Percentiles rank a stretch among this genome's conserved stretches.
Conservation (phyloP, 768 basidiomycete genomes). For the Clitopilus passeckerianus region DNA sequence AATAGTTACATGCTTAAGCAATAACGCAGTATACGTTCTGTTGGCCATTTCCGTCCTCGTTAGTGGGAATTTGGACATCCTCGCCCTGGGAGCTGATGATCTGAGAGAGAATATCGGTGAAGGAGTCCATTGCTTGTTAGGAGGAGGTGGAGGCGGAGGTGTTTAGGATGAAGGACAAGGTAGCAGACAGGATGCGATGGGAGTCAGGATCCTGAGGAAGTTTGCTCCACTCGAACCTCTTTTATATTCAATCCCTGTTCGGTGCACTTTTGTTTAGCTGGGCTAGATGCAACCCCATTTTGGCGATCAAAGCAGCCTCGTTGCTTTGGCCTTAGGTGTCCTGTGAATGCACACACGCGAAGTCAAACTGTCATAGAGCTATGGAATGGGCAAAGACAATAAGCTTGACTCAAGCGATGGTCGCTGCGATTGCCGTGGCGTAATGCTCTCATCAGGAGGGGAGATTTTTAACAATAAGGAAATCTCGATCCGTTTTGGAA, state of each 20-base stretch:
- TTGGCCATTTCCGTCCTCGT: constrained; percentile 12
- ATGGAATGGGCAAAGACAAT: not conserved
- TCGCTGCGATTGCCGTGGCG: not conserved
- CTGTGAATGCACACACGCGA: not conserved
- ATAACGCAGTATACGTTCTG: constrained; percentile 16
- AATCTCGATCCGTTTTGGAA: not conserved
- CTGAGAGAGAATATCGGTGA: constrained; percentile 12
- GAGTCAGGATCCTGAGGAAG: not conserved
- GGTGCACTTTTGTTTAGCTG: not conserved
- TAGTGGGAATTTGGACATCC: constrained; percentile 13
- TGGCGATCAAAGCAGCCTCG: not conserved
- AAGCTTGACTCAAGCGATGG: not conserved
- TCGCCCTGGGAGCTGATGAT: constrained; percentile 8
- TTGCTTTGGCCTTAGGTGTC: not conserved
- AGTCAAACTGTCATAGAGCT: not conserved
- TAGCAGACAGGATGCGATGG: not conserved
- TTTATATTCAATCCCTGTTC: not conserved
- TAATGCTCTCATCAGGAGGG: not conserved
- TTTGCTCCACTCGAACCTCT: not conserved
- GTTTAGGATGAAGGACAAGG: not conserved
- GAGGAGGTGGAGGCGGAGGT: not conserved
- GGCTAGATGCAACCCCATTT: not conserved
- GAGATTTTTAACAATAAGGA: not conserved
- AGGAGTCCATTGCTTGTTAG: constrained; percentile 16
- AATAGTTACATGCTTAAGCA: constrained; percentile 9